Evolutionary conservation across 257 asterid species (phyloP), one percentile per base, ranked within the genome.

Genomic region (Ophiorrhiza pumila): DNA sequence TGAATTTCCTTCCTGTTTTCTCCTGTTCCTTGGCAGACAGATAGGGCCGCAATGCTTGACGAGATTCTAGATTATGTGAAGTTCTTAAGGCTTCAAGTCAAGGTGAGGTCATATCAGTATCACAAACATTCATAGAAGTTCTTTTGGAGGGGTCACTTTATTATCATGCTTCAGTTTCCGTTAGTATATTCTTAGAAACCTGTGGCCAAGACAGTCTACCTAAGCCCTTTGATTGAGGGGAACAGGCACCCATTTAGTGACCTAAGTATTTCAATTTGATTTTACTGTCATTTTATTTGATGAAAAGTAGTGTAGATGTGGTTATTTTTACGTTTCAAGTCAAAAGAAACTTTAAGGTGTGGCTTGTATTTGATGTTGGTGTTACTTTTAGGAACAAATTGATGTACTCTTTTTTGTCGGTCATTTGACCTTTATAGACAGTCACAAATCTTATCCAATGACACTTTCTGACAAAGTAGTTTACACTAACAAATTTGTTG

Each of bases 11-110:
- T 29, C 0, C 12, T 20, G 11, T 50, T 52, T 72, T 49, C 27
- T 41, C 29, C 49, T 71, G 57, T 66, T 53, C 71, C 69, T 84
- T 73, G 67, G 74, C 91, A 91, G 97, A 86, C 89, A 58, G 97
- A 91, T 77, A 84, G 91, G 84, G 97, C 96, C 10, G 96, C 95
- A 23, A 91, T 91, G 97, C 96, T 91, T 65, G 96, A 91, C 69
- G 96, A 89, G 83, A 88, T 91, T 77, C 87, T 91, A 82, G 97
- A 91, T 81, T 91, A 91, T 74, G 97, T 91, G 78, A 91, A 91
- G 75, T 89, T 91, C 80, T 74, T 91, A 67, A 85, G 96, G 87
- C 97, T 91, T 82, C 97, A 91, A 83, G 96, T 91, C 74, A 91
- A 89, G 96, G 97, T 88, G 79, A 78, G 31, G 66, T 61, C 61